Evolutionary conservation across 2,329 filamentous ascomycete species (phyloP).

Genomic region (Metarhizium guizhouense): DNA sequence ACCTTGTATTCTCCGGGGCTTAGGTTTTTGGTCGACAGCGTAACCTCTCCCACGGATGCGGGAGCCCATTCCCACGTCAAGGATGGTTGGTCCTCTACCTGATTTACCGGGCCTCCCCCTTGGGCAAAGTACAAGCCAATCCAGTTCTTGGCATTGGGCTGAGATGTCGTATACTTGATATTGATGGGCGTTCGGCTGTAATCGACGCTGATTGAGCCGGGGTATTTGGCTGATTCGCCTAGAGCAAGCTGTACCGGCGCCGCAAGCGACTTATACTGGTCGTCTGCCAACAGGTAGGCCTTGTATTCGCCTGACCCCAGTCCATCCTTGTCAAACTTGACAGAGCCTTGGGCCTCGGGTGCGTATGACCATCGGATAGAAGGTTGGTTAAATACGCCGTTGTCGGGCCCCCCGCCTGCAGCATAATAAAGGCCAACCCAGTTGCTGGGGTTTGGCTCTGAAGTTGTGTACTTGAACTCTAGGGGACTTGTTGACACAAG

Average conservation of each 20-base stretch:
- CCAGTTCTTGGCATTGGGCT: constrained; percentile 22
- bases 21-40: constrained; percentile 12
- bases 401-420: constrained; percentile 20
- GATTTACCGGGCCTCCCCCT: constrained; percentile 21
- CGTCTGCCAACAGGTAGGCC: constrained; percentile 23
- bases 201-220: not conserved
- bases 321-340: constrained; percentile 12
- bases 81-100: constrained; percentile 15
- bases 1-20: constrained; percentile 22
- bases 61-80: constrained; percentile 24
- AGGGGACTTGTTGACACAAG: not conserved
- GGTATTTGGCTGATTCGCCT: not conserved
- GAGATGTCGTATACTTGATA: constrained; percentile 20
- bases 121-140: constrained; percentile 23
- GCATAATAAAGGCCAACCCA: constrained; percentile 26
- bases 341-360: constrained; percentile 13
- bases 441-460: constrained; percentile 17
- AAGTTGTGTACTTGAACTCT: constrained; percentile 20
- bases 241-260: constrained; percentile 17
- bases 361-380: constrained; percentile 20
- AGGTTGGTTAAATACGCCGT: constrained; percentile 13
- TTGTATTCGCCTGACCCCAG: constrained; percentile 21
- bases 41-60: constrained; percentile 13
- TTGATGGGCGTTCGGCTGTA: constrained; percentile 13
- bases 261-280: constrained; percentile 24